Conservation (phyloP, 1,139 yeast species). For the Eremothecium cymbalariae region DNA sequence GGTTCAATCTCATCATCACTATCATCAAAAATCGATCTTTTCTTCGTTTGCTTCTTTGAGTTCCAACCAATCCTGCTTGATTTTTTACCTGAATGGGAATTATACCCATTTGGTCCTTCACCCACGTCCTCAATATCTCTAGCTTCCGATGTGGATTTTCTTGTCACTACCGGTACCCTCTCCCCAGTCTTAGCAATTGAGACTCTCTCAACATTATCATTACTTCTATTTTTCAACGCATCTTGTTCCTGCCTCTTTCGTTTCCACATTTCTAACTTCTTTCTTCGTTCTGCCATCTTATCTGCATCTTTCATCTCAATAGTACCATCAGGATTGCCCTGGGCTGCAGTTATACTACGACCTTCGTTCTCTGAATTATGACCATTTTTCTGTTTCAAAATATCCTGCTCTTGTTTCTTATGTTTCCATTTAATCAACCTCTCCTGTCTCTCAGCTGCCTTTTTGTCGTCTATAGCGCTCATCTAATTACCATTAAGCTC, state of each 20-base stretch:
- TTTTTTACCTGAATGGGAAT: too few species aligned
- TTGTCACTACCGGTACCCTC: not conserved
- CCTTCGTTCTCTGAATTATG: slow-evolving; percentile 33
- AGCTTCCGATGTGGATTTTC: too few species aligned
- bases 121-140: too few species aligned
- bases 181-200: not conserved
- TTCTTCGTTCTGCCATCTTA: slow-evolving; percentile 18
- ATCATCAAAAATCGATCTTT: slow-evolving; percentile 23
- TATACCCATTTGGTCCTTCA: too few species aligned
- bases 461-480: slow-evolving; percentile 14
- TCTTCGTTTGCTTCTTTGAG: slow-evolving; percentile 9
- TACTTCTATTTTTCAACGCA: slow-evolving; percentile 1
- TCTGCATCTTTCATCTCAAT: slow-evolving; percentile 10
- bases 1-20: slow-evolving; percentile 27
- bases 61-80: slow-evolving; percentile 1
- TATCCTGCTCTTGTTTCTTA: slow-evolving; percentile 31
- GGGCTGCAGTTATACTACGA: slow-evolving; percentile 17
- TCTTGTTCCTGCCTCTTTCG: slow-evolving; percentile 16
- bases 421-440: slow-evolving; percentile 39
- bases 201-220: not conserved
- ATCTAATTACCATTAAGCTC: too few species aligned
- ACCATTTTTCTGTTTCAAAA: slow-evolving; percentile 22
- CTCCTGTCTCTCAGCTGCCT: slow-evolving; percentile 21
- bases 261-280: slow-evolving; percentile 38
- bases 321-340: slow-evolving; percentile 10